Base-by-base conservation (phyloP, 306 rosid species). In the Canavalia ensiformis region DNA sequence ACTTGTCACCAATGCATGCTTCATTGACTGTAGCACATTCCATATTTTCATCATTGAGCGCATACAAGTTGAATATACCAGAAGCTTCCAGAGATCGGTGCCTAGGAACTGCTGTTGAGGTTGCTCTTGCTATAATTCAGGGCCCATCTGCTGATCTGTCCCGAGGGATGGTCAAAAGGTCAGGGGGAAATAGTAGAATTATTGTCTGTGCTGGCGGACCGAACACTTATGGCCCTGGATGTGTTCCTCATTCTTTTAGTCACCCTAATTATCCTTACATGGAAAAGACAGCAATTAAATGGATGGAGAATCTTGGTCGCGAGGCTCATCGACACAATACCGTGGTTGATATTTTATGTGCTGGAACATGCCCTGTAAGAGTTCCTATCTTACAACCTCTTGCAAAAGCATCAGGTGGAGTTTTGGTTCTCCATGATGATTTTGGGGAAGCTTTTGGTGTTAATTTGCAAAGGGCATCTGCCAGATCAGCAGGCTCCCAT, bases 371-470 rank as follows among this genome's bases (percentile, higher is more conserved):
- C 89, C 98, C 99, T 41, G 92, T 93, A 70, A 93, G 99, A 87
- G 93, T 95, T 83, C 97, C 99, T 80, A 86, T 93, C 68, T 82
- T 95, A 85, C 98, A 93, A 84, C 99, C 99, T 84, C 97, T 95
- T 68, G 97, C 97, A 75, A 93, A 95, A 85, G 90, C 97, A 76
- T 92, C 99, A 39, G 99, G 99, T 57, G 99, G 99, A 28, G 93
- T 95, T 82, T 86, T 95, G 81, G 90, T 93, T 83, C 98, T 95
- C 84, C 98, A 95, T 69, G 99, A 95, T 70, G 98, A 95, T 90
- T 95, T 95, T 76, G 99, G 99, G 45, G 99, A 95, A 89, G 99
- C 99, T 66, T 95, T 95, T 86, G 99, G 99, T 39, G 98, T 95
- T 81, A 95, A 95, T 88, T 89, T 95, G 87, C 99, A 93, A 84